Base-by-base conservation (phyloP, 192 early-diverging fungal genomes). In the Gryganskiella cystojenkinii region DNA sequence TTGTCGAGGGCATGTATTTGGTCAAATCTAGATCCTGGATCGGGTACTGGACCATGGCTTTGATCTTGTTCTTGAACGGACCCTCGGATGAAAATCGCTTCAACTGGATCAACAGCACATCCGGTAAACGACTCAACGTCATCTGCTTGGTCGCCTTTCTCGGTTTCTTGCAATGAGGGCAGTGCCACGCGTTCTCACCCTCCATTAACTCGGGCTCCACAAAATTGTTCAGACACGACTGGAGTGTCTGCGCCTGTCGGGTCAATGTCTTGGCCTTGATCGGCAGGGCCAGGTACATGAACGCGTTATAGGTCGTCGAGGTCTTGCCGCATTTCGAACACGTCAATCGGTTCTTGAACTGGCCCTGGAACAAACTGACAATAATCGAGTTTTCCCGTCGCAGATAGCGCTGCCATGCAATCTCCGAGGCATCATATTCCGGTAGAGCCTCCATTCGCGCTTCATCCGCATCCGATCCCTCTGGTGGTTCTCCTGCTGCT, bases 41-140 rank as follows among this genome's bases (percentile, higher is more conserved):
- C 3, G 96, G 96, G 61, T 95, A 95, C 53, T 92, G 82, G 1
- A 98, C 95, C 69, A 88, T 83, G 0, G 92, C 93, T 51, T 96
- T 95, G 31, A 99, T 72, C 70, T 98, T 98, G 75, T 97, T 91
- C 45, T 92, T 88, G 76, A 98, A 98, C 9, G 95, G 96, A 0
- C 97, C 97, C 56, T 94, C 83, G 34, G 86, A 95, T 20, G 92
- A 97, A 58, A 98, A 99, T 53, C 97, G 88, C 79, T 99, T 99
- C 67, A 99, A 64, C 62, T 98, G 95, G 54, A 99, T 88, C 53
- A 98, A 74, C n/a, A 99, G 80, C 33, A 99, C 91, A 52, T 91
- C 85, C 1, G 98, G 98, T 28, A 98, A 79, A 27, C 89, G 83
- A 2, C 94, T 91, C 14, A 99, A 84, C 14, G 89, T 86, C 43